Base-by-base conservation (phyloP, 2,329 filamentous ascomycete genomes). In the Penicillium corylophilum region DNA sequence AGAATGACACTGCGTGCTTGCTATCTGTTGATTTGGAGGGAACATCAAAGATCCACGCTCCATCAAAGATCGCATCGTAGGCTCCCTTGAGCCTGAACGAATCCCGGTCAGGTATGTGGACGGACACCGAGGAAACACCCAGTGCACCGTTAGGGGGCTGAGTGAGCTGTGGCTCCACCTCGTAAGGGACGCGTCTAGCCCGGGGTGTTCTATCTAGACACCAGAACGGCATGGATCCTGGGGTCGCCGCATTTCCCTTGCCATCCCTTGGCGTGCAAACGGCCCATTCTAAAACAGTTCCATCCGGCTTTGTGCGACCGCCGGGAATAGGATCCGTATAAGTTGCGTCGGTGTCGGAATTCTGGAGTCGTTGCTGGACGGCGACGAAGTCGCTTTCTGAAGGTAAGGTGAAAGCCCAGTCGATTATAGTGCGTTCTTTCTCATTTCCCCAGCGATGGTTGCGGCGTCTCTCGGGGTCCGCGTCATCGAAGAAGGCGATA, bases 381-480 rank as follows among this genome's bases (percentile, higher is more conserved):
- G 44, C 24, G 2, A 6, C 22, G 18, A 60, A 60, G 29, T 57
- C 51, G 10, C 20, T 44, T n/a, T 51, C 50, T 5, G 58, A 41
- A 2, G 48, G 54, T 16, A 53, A 44, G 12, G 58, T 60, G 46
- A 60, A 57, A 5, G 58, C 58, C 58, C 58, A 60, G 39, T 60
- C 58, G 15, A 60, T 53, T 12, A 60, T 52, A 1, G 45, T 59
- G 33, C 49, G 46, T 42, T 59, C 58, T 22, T 35, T 53, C 7
- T 53, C 46, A 1, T 57, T 57, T 35, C 58, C 58, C 58, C 58
- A 60, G 23, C 58, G 58, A 51, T 60, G 58, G 1, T 46, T 31
- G 2, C 47, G 48, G n/a, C 58, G 56, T 33, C 13, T 41, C 18
- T 57, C 51, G 5, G 58, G 56, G 24, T 59, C 54, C n/a, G 49